Base-by-base conservation (phyloP, 352 stramenopile species). In the Aphanomyces astaci region DNA sequence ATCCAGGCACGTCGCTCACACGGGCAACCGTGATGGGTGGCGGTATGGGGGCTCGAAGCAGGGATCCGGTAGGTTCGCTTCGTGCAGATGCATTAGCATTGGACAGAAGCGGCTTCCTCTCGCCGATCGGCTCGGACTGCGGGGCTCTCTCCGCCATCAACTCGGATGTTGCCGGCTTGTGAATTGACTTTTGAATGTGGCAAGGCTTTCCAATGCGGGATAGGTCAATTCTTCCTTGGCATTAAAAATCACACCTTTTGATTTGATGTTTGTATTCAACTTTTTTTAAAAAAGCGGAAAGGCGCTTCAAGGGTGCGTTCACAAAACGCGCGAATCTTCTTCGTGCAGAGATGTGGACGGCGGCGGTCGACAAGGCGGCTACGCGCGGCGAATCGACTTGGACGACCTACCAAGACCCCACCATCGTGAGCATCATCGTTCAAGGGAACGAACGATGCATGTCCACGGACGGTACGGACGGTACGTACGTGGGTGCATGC, bases 121-220 rank as follows among this genome's bases (percentile, higher is more conserved):
- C 51, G 51, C 48, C 48, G 27, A 22, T 25, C 13, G 24, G 17
- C 13, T 15, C 30, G 22, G 51, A 24, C 51, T 36, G 30, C 9
- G 51, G 51, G 22, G 30, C 19, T 59, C 48, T 2, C n/a, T 59
- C 51, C 30, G 27, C 51, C 51, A 59, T 59, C 24, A 22, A 33
- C 22, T n/a, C n/a, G n/a, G n/a, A n/a, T 43, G 36, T 15, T 43
- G 36, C 15, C 36, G 36, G 7, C 25, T 32, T 11, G 48, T 10
- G 13, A 59, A 59, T 33, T 59, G 51, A 59, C 51, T 59, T 39
- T 24, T 59, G 51, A 59, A 59, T 7, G 36, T 43, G 36, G n/a
- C n/a, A 59, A 59, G 51, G 51, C 22, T 55, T 13, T 22, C 17
- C 48, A 1, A 28, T n/a, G 51, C 33, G 51, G 30, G 22, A 59